Conservation (phyloP, 352 stramenopile species). For the Phytophthora quininea region DNA sequence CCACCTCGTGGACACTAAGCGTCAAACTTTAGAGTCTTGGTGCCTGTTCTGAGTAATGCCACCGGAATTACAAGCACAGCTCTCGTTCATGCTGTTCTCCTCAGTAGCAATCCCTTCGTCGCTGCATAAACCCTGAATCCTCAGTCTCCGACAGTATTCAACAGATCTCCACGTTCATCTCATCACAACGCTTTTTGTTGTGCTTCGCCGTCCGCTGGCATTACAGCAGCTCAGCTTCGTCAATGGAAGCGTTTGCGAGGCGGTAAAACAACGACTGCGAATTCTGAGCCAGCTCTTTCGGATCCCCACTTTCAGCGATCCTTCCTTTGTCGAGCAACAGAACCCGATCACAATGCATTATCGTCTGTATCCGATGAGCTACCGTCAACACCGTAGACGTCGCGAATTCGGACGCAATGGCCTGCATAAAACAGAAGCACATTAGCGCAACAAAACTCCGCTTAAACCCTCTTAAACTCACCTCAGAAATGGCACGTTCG, state of each 20-base stretch:
- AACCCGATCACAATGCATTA: slow-evolving; percentile 93
- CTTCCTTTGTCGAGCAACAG: slow-evolving; percentile 66
- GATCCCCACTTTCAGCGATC: slow-evolving; percentile 58
- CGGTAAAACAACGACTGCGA: slow-evolving; percentile 49
- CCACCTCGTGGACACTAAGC: too few relatives aligned
- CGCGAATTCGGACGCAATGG: slow-evolving; percentile 92
- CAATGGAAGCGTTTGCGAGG: slow-evolving; percentile 31
- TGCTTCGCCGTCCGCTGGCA: too few relatives aligned
- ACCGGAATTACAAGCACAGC: too few relatives aligned
- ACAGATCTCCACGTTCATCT: too few relatives aligned
- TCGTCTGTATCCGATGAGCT: slow-evolving; percentile 96
- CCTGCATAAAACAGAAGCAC: slow-evolving; percentile 42
- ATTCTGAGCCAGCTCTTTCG: slow-evolving; percentile 40
- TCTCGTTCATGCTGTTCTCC: too few relatives aligned
- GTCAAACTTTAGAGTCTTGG: too few relatives aligned
- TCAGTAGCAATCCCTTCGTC: too few relatives aligned
- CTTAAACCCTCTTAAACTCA: slow-evolving; percentile 17
- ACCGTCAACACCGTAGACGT: slow-evolving; percentile 97
- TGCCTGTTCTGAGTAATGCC: too few relatives aligned
- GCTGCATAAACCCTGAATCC: too few relatives aligned
- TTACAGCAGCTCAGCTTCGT: slow-evolving; percentile 15
- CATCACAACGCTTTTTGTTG: too few relatives aligned
- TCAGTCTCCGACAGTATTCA: too few relatives aligned
- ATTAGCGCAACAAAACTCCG: not conserved
- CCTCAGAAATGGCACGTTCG: slow-evolving; percentile 76